Percentiles rank a stretch among this genome's conserved stretches.
Evolutionary conservation across 345 rosid species (phyloP).

Genomic region (Sisymbrium irio): DNA sequence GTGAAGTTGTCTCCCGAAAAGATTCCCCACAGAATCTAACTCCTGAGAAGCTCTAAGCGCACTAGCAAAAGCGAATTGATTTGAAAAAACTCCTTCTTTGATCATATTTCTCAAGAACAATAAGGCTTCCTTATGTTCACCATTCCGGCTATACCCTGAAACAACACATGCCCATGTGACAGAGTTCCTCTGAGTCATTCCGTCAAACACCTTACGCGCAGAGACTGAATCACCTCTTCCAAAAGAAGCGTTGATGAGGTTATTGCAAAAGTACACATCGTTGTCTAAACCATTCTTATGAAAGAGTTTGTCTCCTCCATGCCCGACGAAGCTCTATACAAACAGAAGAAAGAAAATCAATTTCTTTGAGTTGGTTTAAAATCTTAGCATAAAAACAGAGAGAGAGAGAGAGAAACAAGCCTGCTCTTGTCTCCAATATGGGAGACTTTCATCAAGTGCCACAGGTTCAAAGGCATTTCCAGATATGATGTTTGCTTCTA

Average conservation of each 20-base stretch:
- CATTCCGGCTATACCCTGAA: slow-evolving; percentile 62
- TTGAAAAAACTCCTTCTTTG: slow-evolving; percentile 45
- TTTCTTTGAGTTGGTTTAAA: not conserved
- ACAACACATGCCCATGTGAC: slow-evolving; percentile 84
- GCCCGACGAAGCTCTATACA: slow-evolving; percentile 20
- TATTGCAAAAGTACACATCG: slow-evolving; percentile 63
- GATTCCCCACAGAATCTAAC: slow-evolving; percentile 39
- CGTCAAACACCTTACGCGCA: slow-evolving; percentile 64
- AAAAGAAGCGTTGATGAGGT: slow-evolving; percentile 54
- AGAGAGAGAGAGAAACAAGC: slow-evolving; percentile 37
- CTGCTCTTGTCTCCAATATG: slow-evolving; percentile 82
- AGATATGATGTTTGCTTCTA: slow-evolving; percentile 83
- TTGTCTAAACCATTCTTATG: slow-evolving; percentile 55
- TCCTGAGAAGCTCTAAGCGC: slow-evolving; percentile 73
- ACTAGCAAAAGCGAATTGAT: slow-evolving; percentile 67
- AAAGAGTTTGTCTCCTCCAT: slow-evolving; percentile 44
- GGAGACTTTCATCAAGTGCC: slow-evolving; percentile 75
- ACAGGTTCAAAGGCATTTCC: slow-evolving; percentile 91
- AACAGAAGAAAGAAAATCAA: not conserved
- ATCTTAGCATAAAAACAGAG: not conserved
- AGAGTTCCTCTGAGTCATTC: slow-evolving; percentile 66
- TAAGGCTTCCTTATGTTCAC: slow-evolving; percentile 54
- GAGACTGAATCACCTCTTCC: slow-evolving; percentile 46
- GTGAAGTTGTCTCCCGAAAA: slow-evolving; percentile 73
- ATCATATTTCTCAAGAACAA: slow-evolving; percentile 53